Evolutionary conservation across 306 rosid genomes (phyloP).

Genomic region (Medicago lupulina): DNA sequence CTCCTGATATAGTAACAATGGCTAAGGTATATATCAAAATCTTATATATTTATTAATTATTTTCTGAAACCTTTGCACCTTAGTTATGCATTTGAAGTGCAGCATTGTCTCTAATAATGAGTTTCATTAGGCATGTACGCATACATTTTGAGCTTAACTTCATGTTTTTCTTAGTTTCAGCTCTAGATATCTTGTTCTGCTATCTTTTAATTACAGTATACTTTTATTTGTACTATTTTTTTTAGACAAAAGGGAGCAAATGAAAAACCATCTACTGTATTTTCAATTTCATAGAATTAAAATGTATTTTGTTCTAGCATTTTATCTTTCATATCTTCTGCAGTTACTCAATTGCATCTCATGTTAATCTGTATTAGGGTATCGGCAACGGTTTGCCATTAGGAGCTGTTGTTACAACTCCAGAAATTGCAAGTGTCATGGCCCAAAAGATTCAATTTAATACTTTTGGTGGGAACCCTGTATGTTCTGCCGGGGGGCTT

Average conservation of each 20-base stretch:
- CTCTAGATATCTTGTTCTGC: neutral
- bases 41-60: neutral
- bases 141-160: constrained; percentile 27
- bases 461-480: constrained; percentile 93
- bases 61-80: constrained; percentile 11
- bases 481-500: constrained; percentile 89
- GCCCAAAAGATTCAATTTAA: constrained; percentile 80
- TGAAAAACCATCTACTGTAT: neutral
- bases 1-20: constrained; percentile 96
- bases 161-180: constrained; percentile 2
- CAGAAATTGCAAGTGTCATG: constrained; percentile 85
- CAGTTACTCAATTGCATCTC: constrained; percentile 32
- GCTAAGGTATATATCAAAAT: constrained; percentile 70
- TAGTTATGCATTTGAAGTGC: constrained; percentile 33
- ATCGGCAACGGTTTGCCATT: constrained; percentile 92
- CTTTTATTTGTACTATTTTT: neutral
- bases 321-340: constrained; percentile 9
- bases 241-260: no score
- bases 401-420: constrained; percentile 95
- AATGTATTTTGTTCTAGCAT: constrained; percentile 13
- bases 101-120: neutral
- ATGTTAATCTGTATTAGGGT: constrained; percentile 60
- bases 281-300: neutral
- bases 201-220: neutral
- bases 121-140: neutral